Evolutionary conservation across 345 rosid species (phyloP).

Genomic region (Adansonia digitata): DNA sequence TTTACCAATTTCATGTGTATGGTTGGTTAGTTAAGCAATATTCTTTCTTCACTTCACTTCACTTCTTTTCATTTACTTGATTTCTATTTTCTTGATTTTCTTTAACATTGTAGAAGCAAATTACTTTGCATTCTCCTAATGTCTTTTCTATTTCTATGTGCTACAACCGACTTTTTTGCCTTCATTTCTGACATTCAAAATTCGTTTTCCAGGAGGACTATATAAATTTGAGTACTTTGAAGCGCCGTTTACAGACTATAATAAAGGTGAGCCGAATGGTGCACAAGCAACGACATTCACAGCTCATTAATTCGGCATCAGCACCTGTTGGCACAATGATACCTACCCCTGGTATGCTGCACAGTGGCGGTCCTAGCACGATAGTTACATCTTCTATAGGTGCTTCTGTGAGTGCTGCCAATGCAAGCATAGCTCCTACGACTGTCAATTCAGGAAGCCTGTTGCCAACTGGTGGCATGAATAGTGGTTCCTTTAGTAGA

Average conservation of each 20-base stretch:
- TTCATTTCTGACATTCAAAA: conserved; percentile 8
- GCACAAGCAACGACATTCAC: conserved; percentile 40
- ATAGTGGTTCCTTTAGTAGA: conserved; percentile 40
- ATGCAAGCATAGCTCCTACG: conserved; percentile 43
- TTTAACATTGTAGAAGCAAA: background rate
- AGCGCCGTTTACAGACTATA: conserved; percentile 52
- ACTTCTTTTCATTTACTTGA: background rate
- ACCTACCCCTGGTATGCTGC: conserved; percentile 88
- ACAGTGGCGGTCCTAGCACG: conserved; percentile 43
- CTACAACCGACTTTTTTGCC: background rate
- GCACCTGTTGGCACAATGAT: conserved; percentile 74
- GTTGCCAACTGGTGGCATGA: conserved; percentile 46
- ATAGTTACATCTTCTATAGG: conserved; percentile 55
- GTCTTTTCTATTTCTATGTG: background rate
- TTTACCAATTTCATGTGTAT: background rate
- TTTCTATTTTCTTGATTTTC: background rate
- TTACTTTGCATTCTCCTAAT: background rate
- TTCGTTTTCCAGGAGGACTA: conserved; percentile 70
- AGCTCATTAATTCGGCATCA: conserved; percentile 51
- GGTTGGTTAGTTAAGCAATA: background rate
- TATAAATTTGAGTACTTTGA: conserved; percentile 59
- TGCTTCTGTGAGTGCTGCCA: conserved; percentile 40
- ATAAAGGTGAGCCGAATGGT: conserved; percentile 37
- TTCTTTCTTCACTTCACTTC: conserved; percentile 4
- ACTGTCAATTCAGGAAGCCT: conserved; percentile 47